Evolutionary conservation across 441 rosid genomes (phyloP).

Genomic region (Pelargonium fulgidum): DNA sequence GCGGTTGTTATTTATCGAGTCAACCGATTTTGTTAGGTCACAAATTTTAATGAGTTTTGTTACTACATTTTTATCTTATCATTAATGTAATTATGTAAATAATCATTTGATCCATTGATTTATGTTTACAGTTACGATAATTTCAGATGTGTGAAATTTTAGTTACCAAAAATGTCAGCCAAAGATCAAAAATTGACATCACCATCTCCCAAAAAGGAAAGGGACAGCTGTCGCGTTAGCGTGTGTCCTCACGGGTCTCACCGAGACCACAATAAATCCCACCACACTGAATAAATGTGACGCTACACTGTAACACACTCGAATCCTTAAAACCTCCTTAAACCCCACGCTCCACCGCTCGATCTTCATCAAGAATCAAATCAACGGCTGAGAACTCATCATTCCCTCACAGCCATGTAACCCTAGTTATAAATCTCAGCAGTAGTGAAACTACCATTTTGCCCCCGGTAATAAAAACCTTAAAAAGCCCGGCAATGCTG

Average conservation of each 20-base stretch:
- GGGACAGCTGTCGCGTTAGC: not conserved
- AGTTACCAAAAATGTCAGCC: too few relatives aligned
- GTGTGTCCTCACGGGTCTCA: not conserved
- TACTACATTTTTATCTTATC: too few relatives aligned
- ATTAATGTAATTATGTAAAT: too few relatives aligned
- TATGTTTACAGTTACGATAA: too few relatives aligned
- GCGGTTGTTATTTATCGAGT: too few relatives aligned
- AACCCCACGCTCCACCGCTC: not conserved
- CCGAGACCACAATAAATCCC: not conserved
- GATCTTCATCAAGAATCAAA: not conserved
- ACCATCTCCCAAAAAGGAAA: not conserved
- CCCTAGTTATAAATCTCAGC: not conserved
- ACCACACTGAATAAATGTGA: not conserved
- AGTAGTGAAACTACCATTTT: not conserved
- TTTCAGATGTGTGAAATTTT: too few relatives aligned
- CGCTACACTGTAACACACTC: not conserved
- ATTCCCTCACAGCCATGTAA: not conserved
- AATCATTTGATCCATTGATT: too few relatives aligned
- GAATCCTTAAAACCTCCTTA: not conserved
- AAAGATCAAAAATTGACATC: not conserved
- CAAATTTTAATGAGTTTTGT: too few relatives aligned
- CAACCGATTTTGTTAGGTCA: too few relatives aligned
- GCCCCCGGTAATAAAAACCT: not conserved
- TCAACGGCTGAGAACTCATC: not conserved
- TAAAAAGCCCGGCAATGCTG: slow-evolving; percentile 6